These are phyloP conservation scores for Albifimbria verrucaria DNA, from an alignment of 2,329 filamentous ascomycete species.

Conservation along the genomic window DNA sequence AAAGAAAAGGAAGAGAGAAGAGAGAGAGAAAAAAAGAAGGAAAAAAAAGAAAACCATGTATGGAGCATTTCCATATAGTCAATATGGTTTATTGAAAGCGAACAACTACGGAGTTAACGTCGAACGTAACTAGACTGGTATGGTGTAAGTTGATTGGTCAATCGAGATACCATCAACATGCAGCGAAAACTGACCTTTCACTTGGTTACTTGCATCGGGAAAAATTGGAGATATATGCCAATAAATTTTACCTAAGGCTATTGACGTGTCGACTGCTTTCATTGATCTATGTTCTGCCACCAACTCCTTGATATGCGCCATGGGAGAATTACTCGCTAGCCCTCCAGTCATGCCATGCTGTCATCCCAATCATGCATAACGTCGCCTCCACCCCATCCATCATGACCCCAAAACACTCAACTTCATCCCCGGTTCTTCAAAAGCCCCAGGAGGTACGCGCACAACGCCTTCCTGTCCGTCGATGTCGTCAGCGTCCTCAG, in stretches of 20 bases:
- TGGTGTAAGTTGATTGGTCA: no score
- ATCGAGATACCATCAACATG: no score
- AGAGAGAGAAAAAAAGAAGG: no score
- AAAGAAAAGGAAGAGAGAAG: no score
- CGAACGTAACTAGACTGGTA: no score
- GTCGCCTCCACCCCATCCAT: background rate
- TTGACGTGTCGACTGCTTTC: background rate
- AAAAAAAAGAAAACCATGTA: no score
- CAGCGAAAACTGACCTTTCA: no score
- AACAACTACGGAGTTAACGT: no score
- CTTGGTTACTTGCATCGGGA: no score
- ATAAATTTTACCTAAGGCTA: background rate
- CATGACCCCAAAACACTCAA: background rate
- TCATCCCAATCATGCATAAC: background rate
- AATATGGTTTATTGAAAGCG: no score
- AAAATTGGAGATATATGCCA: no score
- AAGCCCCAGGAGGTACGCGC: conserved; percentile 60
- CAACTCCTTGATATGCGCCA: conserved; percentile 2
- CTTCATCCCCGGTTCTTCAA: conserved; percentile 39
- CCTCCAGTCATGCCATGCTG: background rate
- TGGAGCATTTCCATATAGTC: no score
- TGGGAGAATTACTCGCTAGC: background rate
- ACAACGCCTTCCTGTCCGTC: conserved; percentile 58
- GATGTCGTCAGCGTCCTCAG: conserved; percentile 56
- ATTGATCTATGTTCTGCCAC: conserved; percentile 2